Conservation (phyloP, 2,329 filamentous ascomycete species). For the Cryoendolithus antarcticus region DNA sequence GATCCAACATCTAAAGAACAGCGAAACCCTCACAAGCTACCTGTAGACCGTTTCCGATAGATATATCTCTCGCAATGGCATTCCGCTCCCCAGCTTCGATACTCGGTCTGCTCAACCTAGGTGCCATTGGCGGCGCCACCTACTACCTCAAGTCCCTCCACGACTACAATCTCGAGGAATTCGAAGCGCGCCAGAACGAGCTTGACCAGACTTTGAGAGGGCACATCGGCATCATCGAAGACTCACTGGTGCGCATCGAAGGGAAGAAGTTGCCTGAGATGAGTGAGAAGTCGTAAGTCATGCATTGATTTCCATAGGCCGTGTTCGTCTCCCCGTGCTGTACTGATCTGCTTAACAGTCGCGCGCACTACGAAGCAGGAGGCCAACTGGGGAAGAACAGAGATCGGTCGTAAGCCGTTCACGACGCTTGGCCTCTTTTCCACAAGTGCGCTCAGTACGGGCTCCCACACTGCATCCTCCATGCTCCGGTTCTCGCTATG, state of each 20-base stretch:
- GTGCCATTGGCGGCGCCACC: conserved; percentile 10
- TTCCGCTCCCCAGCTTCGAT: conserved; percentile 10
- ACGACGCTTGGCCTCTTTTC: too few relatives aligned
- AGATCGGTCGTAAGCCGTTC: too few relatives aligned
- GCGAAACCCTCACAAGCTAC: background rate
- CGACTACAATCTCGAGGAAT: conserved; percentile 33
- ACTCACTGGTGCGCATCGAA: conserved; percentile 31
- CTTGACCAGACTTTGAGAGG: conserved; percentile 36
- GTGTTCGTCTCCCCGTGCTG: background rate
- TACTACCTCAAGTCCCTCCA: conserved; percentile 22
- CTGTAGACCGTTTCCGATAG: too few relatives aligned
- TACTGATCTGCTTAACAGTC: too few relatives aligned
- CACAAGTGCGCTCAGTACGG: too few relatives aligned
- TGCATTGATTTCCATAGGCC: background rate
- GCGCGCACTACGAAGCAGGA: too few relatives aligned
- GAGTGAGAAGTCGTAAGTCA: conserved; percentile 26
- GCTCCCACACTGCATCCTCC: too few relatives aligned
- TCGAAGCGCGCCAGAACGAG: conserved; percentile 37
- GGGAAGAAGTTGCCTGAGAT: conserved; percentile 25
- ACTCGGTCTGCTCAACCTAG: conserved; percentile 9
- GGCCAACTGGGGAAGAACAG: too few relatives aligned
- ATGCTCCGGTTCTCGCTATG: too few relatives aligned
- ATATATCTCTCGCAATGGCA: background rate
- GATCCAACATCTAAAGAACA: too few relatives aligned
- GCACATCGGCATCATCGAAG: conserved; percentile 37